Conservation (phyloP, 768 basidiomycete genomes). For the Trametes sanguinea region DNA sequence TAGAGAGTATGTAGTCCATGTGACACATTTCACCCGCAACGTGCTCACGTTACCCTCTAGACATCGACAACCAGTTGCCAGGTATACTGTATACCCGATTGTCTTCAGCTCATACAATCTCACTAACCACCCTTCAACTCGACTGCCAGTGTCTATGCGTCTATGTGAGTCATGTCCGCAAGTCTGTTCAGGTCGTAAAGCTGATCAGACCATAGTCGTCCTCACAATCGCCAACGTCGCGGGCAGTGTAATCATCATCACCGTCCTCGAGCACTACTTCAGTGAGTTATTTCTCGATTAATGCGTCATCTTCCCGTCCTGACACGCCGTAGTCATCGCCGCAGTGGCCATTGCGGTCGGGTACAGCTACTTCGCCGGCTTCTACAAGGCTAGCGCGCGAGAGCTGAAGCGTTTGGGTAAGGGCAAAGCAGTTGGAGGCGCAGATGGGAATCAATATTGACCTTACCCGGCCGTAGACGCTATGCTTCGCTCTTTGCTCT, state of each 20-base stretch:
- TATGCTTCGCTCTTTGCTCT: constrained; percentile 72
- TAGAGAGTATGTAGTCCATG: constrained; percentile 47
- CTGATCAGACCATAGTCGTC: constrained; percentile 39
- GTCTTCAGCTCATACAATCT: neutral
- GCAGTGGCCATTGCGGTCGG: constrained; percentile 54
- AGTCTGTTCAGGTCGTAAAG: no score
- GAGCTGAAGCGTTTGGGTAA: constrained; percentile 64
- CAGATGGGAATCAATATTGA: neutral
- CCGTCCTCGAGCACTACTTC: constrained; percentile 62
- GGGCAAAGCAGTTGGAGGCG: neutral
- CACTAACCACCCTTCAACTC: no score
- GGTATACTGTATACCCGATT: constrained; percentile 34
- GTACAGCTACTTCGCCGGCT: constrained; percentile 66
- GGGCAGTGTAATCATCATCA: constrained; percentile 56
- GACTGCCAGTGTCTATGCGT: constrained; percentile 51
- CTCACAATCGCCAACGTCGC: constrained; percentile 52
- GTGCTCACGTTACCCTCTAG: constrained; percentile 30
- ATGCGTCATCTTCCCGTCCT: neutral
- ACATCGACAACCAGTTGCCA: constrained; percentile 61
- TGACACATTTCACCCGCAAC: neutral
- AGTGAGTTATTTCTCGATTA: constrained; percentile 37
- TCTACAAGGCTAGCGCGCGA: constrained; percentile 70
- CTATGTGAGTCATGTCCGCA: constrained; percentile 44
- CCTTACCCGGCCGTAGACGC: constrained; percentile 45
- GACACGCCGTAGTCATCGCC: constrained; percentile 47